Evolutionary conservation across 2,329 filamentous ascomycete species (phyloP).

Genomic region (Penicillium verrucosum): DNA sequence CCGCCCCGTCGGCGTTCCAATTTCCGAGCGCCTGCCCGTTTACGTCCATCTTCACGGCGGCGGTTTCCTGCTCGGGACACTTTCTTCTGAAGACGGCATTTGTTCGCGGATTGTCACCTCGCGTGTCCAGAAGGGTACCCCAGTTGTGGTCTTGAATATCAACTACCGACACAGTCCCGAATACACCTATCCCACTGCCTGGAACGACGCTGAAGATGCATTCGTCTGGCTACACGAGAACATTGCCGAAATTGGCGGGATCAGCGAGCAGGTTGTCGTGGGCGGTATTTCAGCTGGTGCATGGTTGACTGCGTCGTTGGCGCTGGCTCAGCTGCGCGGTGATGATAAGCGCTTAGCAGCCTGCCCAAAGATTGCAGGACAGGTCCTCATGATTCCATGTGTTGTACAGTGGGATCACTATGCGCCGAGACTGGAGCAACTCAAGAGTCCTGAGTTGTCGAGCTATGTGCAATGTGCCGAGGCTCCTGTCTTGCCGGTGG

Average conservation of each 20-base stretch:
- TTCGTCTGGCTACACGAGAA: slow-evolving; percentile 54
- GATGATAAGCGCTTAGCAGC: slow-evolving; percentile 16
- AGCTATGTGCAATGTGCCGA: slow-evolving; percentile 47
- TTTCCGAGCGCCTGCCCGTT: slow-evolving; percentile 43
- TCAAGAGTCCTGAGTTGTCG: slow-evolving; percentile 42
- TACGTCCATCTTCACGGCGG: slow-evolving; percentile 56
- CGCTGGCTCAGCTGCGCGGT: slow-evolving; percentile 38
- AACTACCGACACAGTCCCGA: slow-evolving; percentile 61
- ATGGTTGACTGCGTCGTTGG: slow-evolving; percentile 44
- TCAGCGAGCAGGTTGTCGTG: slow-evolving; percentile 42
- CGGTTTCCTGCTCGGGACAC: slow-evolving; percentile 55
- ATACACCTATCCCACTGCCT: slow-evolving; percentile 51
- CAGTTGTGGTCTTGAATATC: slow-evolving; percentile 51
- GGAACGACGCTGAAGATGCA: slow-evolving; percentile 53
- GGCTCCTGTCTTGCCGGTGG: slow-evolving; percentile 51
- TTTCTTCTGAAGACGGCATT: slow-evolving; percentile 52
- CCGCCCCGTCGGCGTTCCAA: slow-evolving; percentile 35
- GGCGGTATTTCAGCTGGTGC: slow-evolving; percentile 52
- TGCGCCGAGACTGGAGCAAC: slow-evolving; percentile 31
- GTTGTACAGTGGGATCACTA: slow-evolving; percentile 41
- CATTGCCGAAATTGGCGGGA: slow-evolving; percentile 39
- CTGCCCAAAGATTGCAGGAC: slow-evolving; percentile 44
- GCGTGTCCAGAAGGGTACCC: slow-evolving; percentile 19
- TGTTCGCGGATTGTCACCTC: slow-evolving; percentile 49
- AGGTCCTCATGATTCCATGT: slow-evolving; percentile 52